phyloP scores from a whole-genome alignment of 2,329 filamentous ascomycete species.

The Stagonosporopsis rhizophila region DNA sequence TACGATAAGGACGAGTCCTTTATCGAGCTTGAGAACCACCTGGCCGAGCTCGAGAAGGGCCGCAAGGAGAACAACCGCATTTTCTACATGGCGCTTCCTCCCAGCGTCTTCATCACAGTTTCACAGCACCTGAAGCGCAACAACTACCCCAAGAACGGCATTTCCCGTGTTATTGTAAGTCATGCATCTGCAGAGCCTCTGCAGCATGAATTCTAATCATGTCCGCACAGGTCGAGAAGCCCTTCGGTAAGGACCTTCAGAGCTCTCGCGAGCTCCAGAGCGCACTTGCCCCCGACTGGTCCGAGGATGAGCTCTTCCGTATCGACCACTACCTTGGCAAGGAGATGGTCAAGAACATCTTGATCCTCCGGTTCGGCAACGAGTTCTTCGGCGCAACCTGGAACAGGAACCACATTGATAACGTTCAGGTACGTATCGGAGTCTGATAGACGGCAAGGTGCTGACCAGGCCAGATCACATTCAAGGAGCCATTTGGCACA shows the following conservation, averaged over 20 bases:
- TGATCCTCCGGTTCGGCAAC: constrained; percentile 97
- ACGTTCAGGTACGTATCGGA: constrained; percentile 71
- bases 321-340: constrained; percentile 99
- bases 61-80: constrained; percentile 86
- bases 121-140: constrained; percentile 97
- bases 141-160: constrained; percentile 90
- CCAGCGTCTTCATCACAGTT: constrained; percentile 96
- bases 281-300: constrained; percentile 96
- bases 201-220: constrained; percentile 25
- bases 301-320: constrained; percentile 97
- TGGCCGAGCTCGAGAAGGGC: constrained; percentile 83
- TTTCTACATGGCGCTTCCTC: constrained; percentile 99
- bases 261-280: constrained; percentile 95
- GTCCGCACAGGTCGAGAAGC: constrained; percentile 84
- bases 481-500: constrained; percentile 99
- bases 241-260: constrained; percentile 94
- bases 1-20: constrained; percentile 98
- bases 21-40: constrained; percentile 80
- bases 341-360: constrained; percentile 99
- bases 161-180: constrained; percentile 90
- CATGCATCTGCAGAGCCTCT: constrained; percentile 4
- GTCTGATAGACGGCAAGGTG: background rate
- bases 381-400: constrained; percentile 98
- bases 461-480: constrained; percentile 72
- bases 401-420: constrained; percentile 99